Conservation (phyloP, 2,329 filamentous ascomycete genomes). For the Apiospora koreana region DNA sequence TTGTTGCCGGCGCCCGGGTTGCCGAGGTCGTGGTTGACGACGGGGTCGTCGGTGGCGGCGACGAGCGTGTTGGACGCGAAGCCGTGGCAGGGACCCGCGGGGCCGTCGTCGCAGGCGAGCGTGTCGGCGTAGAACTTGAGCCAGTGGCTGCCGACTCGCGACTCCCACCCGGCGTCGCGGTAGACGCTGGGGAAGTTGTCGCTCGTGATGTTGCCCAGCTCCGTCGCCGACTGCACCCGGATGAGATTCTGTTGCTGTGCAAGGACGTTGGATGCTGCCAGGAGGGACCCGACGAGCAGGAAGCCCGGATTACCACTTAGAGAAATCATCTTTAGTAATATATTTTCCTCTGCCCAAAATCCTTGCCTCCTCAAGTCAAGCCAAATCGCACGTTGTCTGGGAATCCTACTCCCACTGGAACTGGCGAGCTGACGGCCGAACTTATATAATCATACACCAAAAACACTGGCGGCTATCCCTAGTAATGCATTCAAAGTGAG, state of each 20-base stretch:
- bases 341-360: background rate
- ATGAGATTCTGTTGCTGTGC: background rate
- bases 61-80: slow-evolving; percentile 10
- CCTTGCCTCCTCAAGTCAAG: background rate
- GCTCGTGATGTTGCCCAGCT: slow-evolving; percentile 3
- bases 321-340: background rate
- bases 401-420: background rate
- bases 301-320: background rate
- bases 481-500: background rate
- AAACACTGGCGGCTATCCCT: background rate
- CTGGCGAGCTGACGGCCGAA: background rate
- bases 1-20: background rate
- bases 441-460: background rate
- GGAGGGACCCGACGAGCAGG: background rate
- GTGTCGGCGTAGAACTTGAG: slow-evolving; percentile 12
- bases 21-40: background rate
- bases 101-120: background rate
- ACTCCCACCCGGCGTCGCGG: slow-evolving; percentile 4
- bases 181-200: background rate
- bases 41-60: background rate
- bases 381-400: background rate
- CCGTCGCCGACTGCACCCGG: background rate
- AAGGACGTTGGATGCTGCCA: background rate
- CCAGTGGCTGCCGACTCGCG: background rate
- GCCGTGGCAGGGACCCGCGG: background rate